Percentiles rank a stretch among this genome's conserved stretches.
These are phyloP conservation scores for Ilyonectria sp. DNA, from an alignment of 2,329 filamentous ascomycete genomes.

Conservation along the genomic window DNA sequence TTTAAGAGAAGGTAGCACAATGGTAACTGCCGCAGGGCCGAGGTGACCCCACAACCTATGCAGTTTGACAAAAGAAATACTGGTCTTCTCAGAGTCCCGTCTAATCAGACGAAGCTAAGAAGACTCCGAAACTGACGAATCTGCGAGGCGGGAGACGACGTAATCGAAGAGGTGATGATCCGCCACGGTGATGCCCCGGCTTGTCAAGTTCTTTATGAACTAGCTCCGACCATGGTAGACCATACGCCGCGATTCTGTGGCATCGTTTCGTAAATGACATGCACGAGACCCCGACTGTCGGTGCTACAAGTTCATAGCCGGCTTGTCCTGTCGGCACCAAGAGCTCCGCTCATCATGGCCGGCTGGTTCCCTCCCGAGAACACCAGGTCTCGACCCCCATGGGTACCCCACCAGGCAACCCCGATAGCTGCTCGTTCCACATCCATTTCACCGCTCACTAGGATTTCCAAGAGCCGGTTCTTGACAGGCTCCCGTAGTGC, in stretches of 20 bases:
- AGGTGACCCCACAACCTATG: background rate
- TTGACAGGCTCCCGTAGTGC: constrained; percentile 76
- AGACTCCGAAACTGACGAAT: background rate
- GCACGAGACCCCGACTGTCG: background rate
- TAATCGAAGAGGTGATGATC: background rate
- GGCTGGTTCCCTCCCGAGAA: constrained; percentile 48
- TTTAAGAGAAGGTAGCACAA: background rate
- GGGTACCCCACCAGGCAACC: constrained; percentile 87
- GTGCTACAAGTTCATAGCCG: constrained; percentile 52
- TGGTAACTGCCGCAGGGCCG: background rate
- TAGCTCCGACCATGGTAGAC: background rate
- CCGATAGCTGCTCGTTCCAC: constrained; percentile 84
- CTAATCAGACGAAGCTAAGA: background rate
- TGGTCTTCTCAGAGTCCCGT: background rate
- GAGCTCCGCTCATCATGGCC: constrained; percentile 70
- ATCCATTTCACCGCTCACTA: constrained; percentile 89
- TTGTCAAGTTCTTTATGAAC: background rate
- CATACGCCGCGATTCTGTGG: background rate
- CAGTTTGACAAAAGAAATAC: too few relatives aligned
- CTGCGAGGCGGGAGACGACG: background rate
- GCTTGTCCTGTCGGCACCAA: constrained; percentile 54
- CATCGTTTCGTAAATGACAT: background rate
- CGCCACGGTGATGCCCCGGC: background rate
- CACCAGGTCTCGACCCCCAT: constrained; percentile 68
- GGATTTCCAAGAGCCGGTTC: constrained; percentile 83